Evolutionary conservation across 2,329 filamentous ascomycete genomes (phyloP).

Genomic region (Diaporthe caulivora): DNA sequence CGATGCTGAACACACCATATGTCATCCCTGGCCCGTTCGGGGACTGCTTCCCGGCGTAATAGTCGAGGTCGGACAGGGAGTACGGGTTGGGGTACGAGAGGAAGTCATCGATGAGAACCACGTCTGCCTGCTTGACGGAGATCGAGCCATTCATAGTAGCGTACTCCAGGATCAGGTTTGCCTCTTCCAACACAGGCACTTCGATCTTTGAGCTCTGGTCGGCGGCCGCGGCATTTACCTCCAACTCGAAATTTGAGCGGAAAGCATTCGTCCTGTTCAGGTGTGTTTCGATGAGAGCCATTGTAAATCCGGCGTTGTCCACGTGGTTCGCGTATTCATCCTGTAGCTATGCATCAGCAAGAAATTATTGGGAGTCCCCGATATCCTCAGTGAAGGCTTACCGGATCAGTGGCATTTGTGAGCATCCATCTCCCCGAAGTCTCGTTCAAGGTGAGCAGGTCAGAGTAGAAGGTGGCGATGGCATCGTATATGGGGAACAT

Average conservation of each 20-base stretch:
- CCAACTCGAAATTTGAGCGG: constrained; percentile 65
- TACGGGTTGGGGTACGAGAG: constrained; percentile 36
- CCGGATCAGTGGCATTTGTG: constrained; percentile 79
- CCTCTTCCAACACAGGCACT: constrained; percentile 21
- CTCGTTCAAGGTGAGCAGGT: constrained; percentile 71
- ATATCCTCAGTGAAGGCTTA: constrained; percentile 48
- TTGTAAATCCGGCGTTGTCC: constrained; percentile 78
- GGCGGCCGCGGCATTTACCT: constrained; percentile 54
- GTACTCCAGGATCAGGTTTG: constrained; percentile 73
- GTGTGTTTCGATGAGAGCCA: constrained; percentile 69
- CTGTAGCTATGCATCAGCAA: constrained; percentile 43
- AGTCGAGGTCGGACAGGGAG: constrained; percentile 35
- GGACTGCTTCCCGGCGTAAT: constrained; percentile 37
- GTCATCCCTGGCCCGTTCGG: constrained; percentile 36
- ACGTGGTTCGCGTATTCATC: constrained; percentile 77
- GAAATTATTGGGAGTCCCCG: too few relatives aligned
- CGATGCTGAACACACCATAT: constrained; percentile 39
- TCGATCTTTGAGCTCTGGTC: constrained; percentile 28
- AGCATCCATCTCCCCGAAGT: constrained; percentile 57
- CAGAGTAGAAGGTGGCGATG: constrained; percentile 70
- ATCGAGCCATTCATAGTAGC: constrained; percentile 73
- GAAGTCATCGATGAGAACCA: constrained; percentile 39
- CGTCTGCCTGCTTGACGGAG: constrained; percentile 38
- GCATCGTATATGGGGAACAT: constrained; percentile 75
- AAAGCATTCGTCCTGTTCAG: constrained; percentile 69